Percentiles rank a stretch among this genome's conserved stretches.
These are phyloP conservation scores for Copromyces sp. DNA, from an alignment of 495 filamentous ascomycete species.

Conservation along the genomic window DNA sequence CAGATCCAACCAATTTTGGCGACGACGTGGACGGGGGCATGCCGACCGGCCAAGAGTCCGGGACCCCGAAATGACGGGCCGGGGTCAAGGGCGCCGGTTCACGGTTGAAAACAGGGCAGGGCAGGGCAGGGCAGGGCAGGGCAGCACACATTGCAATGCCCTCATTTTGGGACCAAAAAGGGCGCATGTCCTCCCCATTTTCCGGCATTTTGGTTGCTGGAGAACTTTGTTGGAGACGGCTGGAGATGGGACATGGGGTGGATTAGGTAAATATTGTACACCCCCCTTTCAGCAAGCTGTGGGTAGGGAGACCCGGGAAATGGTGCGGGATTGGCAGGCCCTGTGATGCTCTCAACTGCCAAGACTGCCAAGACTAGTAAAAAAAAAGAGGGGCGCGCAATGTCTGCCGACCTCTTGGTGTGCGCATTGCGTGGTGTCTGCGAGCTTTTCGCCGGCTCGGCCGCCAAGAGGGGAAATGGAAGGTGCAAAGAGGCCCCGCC, in stretches of 20 bases:
- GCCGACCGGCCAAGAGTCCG: not conserved
- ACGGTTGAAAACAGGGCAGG: not conserved
- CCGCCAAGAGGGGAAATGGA: not conserved
- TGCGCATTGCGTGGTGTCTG: not conserved
- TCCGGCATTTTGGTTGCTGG: not conserved
- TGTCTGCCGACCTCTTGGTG: not conserved
- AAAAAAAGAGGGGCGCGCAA: not conserved
- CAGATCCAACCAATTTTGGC: not conserved
- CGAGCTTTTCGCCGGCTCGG: not conserved
- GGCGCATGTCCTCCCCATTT: not conserved
- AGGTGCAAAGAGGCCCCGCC: not conserved
- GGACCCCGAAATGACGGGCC: not conserved
- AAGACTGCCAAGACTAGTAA: not conserved
- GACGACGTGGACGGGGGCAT: not conserved
- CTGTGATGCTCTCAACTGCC: not conserved
- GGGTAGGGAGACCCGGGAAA: not conserved
- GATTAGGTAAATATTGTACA: not conserved
- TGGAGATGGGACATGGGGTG: not conserved
- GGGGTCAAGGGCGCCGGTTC: not conserved
- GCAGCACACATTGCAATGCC: not conserved
- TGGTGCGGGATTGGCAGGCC: not conserved
- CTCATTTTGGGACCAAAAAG: not conserved
- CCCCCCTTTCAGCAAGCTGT: not conserved
- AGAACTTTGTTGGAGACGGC: not conserved
- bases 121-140: not conserved